Evolutionary conservation across 768 basidiomycete species (phyloP).

Genomic region (Tulasnella sp.): DNA sequence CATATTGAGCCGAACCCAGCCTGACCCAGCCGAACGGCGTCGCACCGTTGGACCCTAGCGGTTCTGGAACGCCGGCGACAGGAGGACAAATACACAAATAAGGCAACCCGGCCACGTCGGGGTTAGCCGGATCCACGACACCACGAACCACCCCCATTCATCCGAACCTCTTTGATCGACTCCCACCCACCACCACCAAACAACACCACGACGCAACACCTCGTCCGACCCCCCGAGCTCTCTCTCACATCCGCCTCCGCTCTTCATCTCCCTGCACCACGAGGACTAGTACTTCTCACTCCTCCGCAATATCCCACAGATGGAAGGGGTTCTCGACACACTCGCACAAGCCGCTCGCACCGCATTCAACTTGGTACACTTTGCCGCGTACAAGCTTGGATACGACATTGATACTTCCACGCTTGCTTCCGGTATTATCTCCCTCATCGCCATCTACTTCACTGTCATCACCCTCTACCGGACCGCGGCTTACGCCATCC

Average conservation of each 20-base stretch:
- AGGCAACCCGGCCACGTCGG: conserved; percentile 7
- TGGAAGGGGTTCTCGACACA: conserved; percentile 7
- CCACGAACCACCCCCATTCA: conserved; percentile 2
- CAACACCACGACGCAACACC: neutral
- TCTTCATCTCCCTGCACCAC: neutral
- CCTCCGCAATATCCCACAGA: conserved; percentile 6
- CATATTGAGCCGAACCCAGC: neutral
- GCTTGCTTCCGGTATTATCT: conserved; percentile 52
- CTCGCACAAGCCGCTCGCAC: neutral
- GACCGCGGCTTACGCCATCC: conserved; percentile 69
- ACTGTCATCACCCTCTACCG: conserved; percentile 74
- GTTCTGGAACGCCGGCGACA: conserved; percentile 13
- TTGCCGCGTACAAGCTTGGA: neutral
- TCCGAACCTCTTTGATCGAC: conserved; percentile 1
- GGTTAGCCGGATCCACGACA: conserved; percentile 3
- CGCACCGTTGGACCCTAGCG: conserved; percentile 2
- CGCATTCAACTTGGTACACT: conserved; percentile 1
- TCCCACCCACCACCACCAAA: neutral
- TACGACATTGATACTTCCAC: conserved; percentile 33
- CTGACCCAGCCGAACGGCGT: conserved; percentile 6
- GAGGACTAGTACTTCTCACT: neutral
- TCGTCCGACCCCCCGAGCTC: neutral
- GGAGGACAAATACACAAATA: conserved; percentile 22
- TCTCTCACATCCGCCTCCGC: neutral
- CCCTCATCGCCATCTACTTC: conserved; percentile 66